These are phyloP conservation scores for Paraphaeosphaeria minitans DNA, from an alignment of 2,329 filamentous ascomycete species.

Conservation along the genomic window DNA sequence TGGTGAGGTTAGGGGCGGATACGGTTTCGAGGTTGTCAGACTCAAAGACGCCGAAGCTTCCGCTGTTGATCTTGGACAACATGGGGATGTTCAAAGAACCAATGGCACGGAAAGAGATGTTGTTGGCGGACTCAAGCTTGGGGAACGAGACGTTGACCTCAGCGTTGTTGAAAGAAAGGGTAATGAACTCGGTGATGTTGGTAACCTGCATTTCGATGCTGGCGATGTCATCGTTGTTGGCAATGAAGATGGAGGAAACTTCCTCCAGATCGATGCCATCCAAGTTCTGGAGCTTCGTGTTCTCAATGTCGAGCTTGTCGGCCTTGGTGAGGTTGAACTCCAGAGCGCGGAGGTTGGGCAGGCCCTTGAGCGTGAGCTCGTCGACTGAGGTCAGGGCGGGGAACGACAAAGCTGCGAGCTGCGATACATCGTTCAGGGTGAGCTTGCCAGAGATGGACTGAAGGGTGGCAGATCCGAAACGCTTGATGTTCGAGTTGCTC, in stretches of 20 bases:
- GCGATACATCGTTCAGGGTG: conserved; percentile 69
- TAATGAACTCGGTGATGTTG: conserved; percentile 73
- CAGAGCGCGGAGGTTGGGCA: conserved; percentile 67
- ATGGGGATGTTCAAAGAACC: conserved; percentile 74
- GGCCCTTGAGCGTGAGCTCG: conserved; percentile 71
- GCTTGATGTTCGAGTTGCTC: conserved; percentile 66
- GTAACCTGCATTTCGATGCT: conserved; percentile 84
- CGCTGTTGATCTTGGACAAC: conserved; percentile 71
- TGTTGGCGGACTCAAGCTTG: conserved; percentile 76
- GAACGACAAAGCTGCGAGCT: conserved; percentile 72
- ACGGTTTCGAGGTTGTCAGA: conserved; percentile 69
- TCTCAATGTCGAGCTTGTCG: conserved; percentile 73
- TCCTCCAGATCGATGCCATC: conserved; percentile 78
- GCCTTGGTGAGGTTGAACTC: conserved; percentile 72
- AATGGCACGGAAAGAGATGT: conserved; percentile 83
- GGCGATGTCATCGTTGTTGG: conserved; percentile 73
- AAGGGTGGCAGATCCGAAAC: conserved; percentile 66
- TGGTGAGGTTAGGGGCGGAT: conserved; percentile 71
- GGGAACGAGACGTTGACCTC: conserved; percentile 75
- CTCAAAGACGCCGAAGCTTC: conserved; percentile 79
- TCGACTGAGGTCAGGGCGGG: conserved; percentile 67
- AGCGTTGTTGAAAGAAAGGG: conserved; percentile 79
- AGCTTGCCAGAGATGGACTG: conserved; percentile 72
- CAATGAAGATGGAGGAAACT: conserved; percentile 77
- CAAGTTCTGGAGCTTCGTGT: conserved; percentile 81